A percentile compares a stretch with the other conserved stretches of the same genome.
Conservation (phyloP, 2,329 filamentous ascomycete species). For the Coniosporium tulheliwenetii region DNA sequence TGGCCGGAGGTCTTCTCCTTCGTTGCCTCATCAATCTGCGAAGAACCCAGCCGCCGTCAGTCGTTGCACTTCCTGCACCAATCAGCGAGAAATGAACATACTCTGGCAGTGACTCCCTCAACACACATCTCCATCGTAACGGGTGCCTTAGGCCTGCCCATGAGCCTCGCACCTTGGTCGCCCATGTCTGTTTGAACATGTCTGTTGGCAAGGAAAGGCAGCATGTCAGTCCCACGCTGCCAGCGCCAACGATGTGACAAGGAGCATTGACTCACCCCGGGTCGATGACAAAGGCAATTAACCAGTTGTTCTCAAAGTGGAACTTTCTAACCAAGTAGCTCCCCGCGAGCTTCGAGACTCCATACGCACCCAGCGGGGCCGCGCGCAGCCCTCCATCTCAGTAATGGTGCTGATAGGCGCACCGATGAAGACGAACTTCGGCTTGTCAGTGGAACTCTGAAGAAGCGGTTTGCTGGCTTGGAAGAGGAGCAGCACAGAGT, state of each 20-base stretch:
- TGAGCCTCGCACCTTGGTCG: conserved; percentile 15
- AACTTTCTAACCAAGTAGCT: conserved; percentile 22
- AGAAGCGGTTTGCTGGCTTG: conserved; percentile 28
- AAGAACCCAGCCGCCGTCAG: too few relatives aligned
- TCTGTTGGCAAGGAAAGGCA: too few relatives aligned
- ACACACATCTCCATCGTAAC: conserved; percentile 20
- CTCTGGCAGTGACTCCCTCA: conserved; percentile 12
- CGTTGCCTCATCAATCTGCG: not conserved
- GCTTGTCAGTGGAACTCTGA: conserved; percentile 12
- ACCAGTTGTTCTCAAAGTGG: conserved; percentile 17
- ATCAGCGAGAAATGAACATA: too few relatives aligned
- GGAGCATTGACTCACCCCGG: conserved; percentile 18
- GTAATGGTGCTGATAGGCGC: conserved; percentile 1
- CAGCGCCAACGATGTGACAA: too few relatives aligned
- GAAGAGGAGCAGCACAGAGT: conserved; percentile 27
- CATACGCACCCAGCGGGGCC: conserved; percentile 26
- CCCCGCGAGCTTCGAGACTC: conserved; percentile 24
- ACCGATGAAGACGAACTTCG: conserved; percentile 23
- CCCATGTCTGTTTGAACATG: conserved; percentile 29
- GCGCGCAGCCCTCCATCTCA: conserved; percentile 8
- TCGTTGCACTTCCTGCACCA: too few relatives aligned
- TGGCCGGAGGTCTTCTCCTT: not conserved
- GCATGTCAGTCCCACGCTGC: too few relatives aligned
- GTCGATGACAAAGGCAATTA: conserved; percentile 10
- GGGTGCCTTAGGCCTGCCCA: conserved; percentile 18